A percentile compares a stretch with the other conserved stretches of the same genome.
phyloP scores from a whole-genome alignment of 2,329 filamentous ascomycete species.

The Rasamsonia emersonii region DNA sequence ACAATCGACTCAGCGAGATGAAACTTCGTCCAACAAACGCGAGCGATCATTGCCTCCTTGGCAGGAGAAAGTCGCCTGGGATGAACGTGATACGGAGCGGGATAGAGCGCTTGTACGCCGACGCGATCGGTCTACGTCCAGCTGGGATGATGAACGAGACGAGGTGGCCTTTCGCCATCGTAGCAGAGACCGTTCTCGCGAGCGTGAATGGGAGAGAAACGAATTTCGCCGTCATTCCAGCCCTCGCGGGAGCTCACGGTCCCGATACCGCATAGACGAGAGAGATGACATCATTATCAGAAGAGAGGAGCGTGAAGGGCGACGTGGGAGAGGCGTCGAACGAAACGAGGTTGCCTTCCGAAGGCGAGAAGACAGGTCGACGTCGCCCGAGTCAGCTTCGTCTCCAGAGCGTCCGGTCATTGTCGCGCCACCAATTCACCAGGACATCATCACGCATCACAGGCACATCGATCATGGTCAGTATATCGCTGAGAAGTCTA shows the following conservation, averaged over 20 bases:
- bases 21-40: slow-evolving; percentile 26
- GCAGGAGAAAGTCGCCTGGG: slow-evolving; percentile 2
- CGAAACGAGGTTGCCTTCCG: slow-evolving; percentile 35
- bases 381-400: slow-evolving; percentile 45
- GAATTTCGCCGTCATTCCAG: background rate
- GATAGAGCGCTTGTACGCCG: slow-evolving; percentile 3
- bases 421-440: slow-evolving; percentile 69
- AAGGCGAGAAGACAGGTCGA: slow-evolving; percentile 22
- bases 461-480: slow-evolving; percentile 76
- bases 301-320: slow-evolving; percentile 18
- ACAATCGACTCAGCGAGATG: slow-evolving; percentile 19
- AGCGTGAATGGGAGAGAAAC: slow-evolving; percentile 2
- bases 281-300: slow-evolving; percentile 28
- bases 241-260: slow-evolving; percentile 2
- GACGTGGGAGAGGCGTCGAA: slow-evolving; percentile 12
- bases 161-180: background rate
- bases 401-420: slow-evolving; percentile 54
- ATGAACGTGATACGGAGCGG: slow-evolving; percentile 5
- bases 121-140: slow-evolving; percentile 4
- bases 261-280: slow-evolving; percentile 6
- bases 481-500: background rate
- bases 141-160: slow-evolving; percentile 1
- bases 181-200: slow-evolving; percentile 2
- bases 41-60: slow-evolving; percentile 12
- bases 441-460: slow-evolving; percentile 84